Percentiles rank a stretch among this genome's conserved stretches.
phyloP scores from a whole-genome alignment of 1,284 basidiomycete genomes.

The Trichosporon sp. region DNA sequence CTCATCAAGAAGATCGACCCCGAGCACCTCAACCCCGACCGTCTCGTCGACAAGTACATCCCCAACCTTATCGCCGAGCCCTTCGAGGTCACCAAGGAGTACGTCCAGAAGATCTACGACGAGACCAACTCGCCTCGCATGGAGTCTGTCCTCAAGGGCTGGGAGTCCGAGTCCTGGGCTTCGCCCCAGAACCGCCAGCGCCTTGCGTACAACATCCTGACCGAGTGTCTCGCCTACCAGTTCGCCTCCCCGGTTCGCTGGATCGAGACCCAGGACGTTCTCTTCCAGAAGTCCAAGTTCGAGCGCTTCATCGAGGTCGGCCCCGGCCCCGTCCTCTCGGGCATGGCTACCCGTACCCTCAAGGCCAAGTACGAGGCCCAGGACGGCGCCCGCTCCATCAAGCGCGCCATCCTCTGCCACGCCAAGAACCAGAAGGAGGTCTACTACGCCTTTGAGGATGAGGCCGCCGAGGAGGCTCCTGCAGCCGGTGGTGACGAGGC shows the following conservation, averaged over 20 bases:
- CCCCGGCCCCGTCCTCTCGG: slow-evolving; percentile 88
- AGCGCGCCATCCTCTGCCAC: slow-evolving; percentile 84
- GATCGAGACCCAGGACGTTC: slow-evolving; percentile 97
- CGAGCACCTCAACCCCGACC: slow-evolving; percentile 84
- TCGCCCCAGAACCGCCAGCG: slow-evolving; percentile 79
- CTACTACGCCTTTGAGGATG: slow-evolving; percentile 97
- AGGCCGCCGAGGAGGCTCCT: slow-evolving; percentile 61
- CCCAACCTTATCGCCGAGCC: slow-evolving; percentile 95
- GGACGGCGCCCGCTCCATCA: slow-evolving; percentile 81
- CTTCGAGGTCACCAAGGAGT: slow-evolving; percentile 85
- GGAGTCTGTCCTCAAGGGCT: slow-evolving; percentile 86
- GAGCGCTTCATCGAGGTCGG: slow-evolving; percentile 95
- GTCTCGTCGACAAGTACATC: slow-evolving; percentile 91
- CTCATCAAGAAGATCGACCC: slow-evolving; percentile 97
- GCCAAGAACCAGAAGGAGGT: slow-evolving; percentile 96
- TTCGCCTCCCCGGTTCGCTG: slow-evolving; percentile 88
- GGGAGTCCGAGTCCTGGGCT: slow-evolving; percentile 91
- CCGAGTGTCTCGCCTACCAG: slow-evolving; percentile 95
- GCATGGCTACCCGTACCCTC: slow-evolving; percentile 92
- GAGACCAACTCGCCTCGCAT: slow-evolving; percentile 91
- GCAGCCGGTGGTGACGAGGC: slow-evolving; percentile 58
- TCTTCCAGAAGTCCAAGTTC: slow-evolving; percentile 86
- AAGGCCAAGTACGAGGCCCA: slow-evolving; percentile 93
- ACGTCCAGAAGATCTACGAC: slow-evolving; percentile 92
- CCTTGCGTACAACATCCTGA: slow-evolving; percentile 91